Evolutionary conservation across 768 basidiomycete genomes (phyloP).

Genomic region (Hydnum rufescens): DNA sequence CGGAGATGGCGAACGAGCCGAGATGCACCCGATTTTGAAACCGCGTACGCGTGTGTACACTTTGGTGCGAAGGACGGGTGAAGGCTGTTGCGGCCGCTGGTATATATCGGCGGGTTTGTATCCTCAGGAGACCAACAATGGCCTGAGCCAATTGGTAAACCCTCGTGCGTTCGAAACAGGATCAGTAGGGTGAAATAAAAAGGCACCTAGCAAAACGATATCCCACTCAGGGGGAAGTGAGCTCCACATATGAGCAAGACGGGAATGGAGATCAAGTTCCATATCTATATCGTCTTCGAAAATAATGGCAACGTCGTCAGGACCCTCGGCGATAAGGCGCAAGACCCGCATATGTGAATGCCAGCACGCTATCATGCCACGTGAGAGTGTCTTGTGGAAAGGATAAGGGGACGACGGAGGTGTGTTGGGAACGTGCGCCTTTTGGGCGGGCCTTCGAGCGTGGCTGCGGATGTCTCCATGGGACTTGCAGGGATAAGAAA

Average conservation of each 20-base stretch:
- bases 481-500: not conserved
- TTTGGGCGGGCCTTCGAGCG: not conserved
- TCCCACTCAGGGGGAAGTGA: slow-evolving; percentile 46
- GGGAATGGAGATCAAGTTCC: slow-evolving; percentile 36
- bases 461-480: not conserved
- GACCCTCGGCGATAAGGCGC: slow-evolving; percentile 20
- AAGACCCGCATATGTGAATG: slow-evolving; percentile 42
- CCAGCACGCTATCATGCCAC: slow-evolving; percentile 50
- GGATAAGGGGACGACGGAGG: not conserved
- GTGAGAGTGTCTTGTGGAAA: slow-evolving; percentile 27
- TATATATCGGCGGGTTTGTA: not conserved
- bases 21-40: slow-evolving; percentile 39
- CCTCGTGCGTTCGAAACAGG: not conserved
- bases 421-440: not conserved
- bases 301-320: slow-evolving; percentile 28
- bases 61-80: slow-evolving; percentile 42
- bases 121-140: slow-evolving; percentile 63
- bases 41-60: slow-evolving; percentile 55
- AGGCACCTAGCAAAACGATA: slow-evolving; percentile 44
- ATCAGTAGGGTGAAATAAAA: slow-evolving; percentile 1
- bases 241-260: slow-evolving; percentile 28
- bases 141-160: slow-evolving; percentile 22
- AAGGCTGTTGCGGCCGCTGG: slow-evolving; percentile 13
- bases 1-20: slow-evolving; percentile 39
- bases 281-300: slow-evolving; percentile 67